These are phyloP conservation scores for Crotalaria pallida DNA, from an alignment of 306 rosid genomes.

Conservation along the genomic window DNA sequence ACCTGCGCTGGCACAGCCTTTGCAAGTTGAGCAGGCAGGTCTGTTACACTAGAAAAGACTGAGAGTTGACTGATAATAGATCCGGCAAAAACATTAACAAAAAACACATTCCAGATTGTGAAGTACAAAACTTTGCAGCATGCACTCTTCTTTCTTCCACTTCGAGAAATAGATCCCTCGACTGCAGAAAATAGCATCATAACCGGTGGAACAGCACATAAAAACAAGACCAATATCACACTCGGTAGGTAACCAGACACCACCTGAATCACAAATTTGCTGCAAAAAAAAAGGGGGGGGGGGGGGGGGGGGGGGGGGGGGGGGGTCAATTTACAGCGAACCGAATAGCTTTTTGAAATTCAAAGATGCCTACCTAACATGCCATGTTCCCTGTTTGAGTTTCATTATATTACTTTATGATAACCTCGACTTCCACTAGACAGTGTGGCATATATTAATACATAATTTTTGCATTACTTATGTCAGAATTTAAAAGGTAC, in stretches of 20 bases:
- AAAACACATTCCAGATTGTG: constrained; percentile 96
- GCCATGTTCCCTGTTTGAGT: constrained; percentile 6
- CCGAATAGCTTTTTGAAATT: constrained; percentile 6
- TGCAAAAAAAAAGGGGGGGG: constrained; percentile 38
- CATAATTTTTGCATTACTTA: neutral
- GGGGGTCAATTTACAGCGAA: constrained; percentile 14
- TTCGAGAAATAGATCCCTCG: constrained; percentile 88
- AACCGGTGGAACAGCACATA: constrained; percentile 65
- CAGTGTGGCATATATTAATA: neutral
- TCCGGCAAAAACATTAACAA: constrained; percentile 78
- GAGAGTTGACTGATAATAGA: constrained; percentile 56
- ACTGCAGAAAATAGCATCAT: constrained; percentile 73
- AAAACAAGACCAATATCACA: constrained; percentile 66
- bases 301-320: too few species aligned
- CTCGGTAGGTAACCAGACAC: constrained; percentile 96
- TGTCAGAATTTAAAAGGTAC: constrained; percentile 4
- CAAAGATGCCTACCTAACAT: neutral
- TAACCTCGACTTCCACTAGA: neutral
- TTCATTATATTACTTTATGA: neutral
- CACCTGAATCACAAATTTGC: constrained; percentile 55
- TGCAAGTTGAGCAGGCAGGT: constrained; percentile 74
- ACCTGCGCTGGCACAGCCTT: constrained; percentile 93
- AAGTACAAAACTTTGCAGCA: constrained; percentile 86
- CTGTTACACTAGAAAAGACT: constrained; percentile 63
- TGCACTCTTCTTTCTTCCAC: constrained; percentile 90